Base-by-base conservation (phyloP, 2,329 filamentous ascomycete genomes). In the Parastagonospora nodorum region DNA sequence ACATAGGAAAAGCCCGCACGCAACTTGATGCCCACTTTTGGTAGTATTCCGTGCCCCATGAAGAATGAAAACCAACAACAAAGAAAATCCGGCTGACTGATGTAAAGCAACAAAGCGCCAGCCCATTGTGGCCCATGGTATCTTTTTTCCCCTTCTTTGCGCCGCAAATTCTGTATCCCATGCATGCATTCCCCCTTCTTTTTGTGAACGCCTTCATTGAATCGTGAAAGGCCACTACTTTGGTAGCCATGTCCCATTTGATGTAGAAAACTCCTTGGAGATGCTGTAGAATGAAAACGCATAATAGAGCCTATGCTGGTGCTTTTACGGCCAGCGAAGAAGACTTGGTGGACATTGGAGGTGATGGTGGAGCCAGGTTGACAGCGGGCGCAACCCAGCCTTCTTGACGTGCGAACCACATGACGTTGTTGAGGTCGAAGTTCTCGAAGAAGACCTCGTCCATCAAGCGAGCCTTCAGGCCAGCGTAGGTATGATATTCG, bases 401-500 rank as follows among this genome's bases (percentile, higher is more conserved):
- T 33, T 73, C 64, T 24, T 61, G 57, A 12, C 71, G 68, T 9
- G 72, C 73, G 38, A 69, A 62, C 71, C 72, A 74, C 54, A 75
- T 69, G 42, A 79, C 67, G 2, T 66, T 60, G 30, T 73, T 72
- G 32, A 76, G 68, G 53, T 79, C 74, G 59, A 78, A 80, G 24
- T 65, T 60, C 41, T 72, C 69, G 54, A 80, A 79, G 62, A 79
- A 77, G 1, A 68, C 65, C 44, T 78, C 72, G 52, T 81, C 78
- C 16, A 75, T 71, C 14, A 73, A 67, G 28, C 82, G 78, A 12
- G 78, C 74, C 53, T 84, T 84, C 0, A 75, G 74, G 31, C 69
- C 71, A 0, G 82, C 78, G 60, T 86, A 92, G 1, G 77, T 76
- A 55, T 80, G 78, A 76, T 96, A 96, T 73, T 97, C 92, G 43